Base-by-base conservation (phyloP, 225 moss, liverwort and hornwort genomes). In the Antitrichia curtipendula region DNA sequence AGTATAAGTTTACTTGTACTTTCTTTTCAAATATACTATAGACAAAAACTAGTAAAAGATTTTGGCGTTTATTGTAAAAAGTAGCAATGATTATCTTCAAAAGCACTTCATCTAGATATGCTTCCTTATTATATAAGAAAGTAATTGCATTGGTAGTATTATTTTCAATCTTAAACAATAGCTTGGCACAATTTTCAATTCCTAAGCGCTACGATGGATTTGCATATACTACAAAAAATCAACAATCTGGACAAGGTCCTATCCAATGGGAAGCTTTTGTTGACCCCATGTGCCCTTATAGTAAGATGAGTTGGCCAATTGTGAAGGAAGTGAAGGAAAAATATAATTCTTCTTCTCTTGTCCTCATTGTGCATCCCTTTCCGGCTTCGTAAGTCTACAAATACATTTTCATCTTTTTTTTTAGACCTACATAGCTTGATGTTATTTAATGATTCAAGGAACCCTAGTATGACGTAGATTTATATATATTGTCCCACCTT, bases 401-500 rank as follows among this genome's bases (percentile, higher is more conserved):
- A 43, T 27, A 21, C 41, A 74, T 23, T 64, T 40, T 27, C 25
- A n/a, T 56, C 1, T n/a, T n/a, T 54, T 11, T 18, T 13, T 11
- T 8, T 8, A 16, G 2, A 43, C 8, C 3, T n/a, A 9, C 2
- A 1, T 34, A 38, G 16, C 6, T 53, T 20, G 13, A 22, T 47
- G 18, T 27, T 28, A n/a, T 18, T 70, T 69, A 4, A 81, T 9
- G 22, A 32, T 22, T 3, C 9, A 60, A 61, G 1, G 13, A 59
- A 31, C 1, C 5, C 6, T 23, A 16, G 47, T 1, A 15, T 0
- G 0, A 36, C 0, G 1, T 47, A 49, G 11, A 63, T 3, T 52
- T 18, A 50, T 3, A 50, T 3, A 65, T 52, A 28, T 50, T 52
- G 2, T n/a, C 18, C 22, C 5, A n/a, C 3, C 2, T 52, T 49